Conservation (phyloP, 73 alveolate species). For the Tetrahymena borealis region DNA sequence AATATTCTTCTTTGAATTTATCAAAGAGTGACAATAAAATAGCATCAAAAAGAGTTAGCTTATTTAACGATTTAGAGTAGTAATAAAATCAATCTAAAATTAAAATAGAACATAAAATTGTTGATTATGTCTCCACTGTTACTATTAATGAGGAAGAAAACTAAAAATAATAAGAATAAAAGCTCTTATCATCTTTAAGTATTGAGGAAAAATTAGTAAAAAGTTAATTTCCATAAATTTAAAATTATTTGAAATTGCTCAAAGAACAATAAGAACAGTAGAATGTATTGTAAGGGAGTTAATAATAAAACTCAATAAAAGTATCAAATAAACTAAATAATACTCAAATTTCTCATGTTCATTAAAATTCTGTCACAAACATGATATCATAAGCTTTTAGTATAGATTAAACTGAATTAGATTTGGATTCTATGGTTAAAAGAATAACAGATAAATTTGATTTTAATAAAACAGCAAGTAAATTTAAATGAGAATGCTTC, state of each 20-base stretch:
- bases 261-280: neutral
- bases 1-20: too few species aligned
- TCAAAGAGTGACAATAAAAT: neutral
- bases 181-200: too few species aligned
- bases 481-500: too few species aligned
- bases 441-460: neutral
- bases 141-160: too few species aligned
- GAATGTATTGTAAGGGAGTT: neutral
- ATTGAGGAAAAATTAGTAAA: too few species aligned
- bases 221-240: neutral
- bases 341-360: neutral
- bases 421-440: neutral
- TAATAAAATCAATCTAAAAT: too few species aligned
- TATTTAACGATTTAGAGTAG: too few species aligned
- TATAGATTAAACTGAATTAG: neutral
- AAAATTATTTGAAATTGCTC: neutral
- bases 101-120: too few species aligned
- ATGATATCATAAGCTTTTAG: neutral
- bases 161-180: too few species aligned
- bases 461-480: too few species aligned
- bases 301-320: neutral
- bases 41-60: too few species aligned
- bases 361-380: neutral
- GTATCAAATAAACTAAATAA: neutral
- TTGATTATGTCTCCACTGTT: too few species aligned